These are phyloP conservation scores for Globisporangium yorkense DNA, from an alignment of 352 stramenopile genomes.

Conservation along the genomic window DNA sequence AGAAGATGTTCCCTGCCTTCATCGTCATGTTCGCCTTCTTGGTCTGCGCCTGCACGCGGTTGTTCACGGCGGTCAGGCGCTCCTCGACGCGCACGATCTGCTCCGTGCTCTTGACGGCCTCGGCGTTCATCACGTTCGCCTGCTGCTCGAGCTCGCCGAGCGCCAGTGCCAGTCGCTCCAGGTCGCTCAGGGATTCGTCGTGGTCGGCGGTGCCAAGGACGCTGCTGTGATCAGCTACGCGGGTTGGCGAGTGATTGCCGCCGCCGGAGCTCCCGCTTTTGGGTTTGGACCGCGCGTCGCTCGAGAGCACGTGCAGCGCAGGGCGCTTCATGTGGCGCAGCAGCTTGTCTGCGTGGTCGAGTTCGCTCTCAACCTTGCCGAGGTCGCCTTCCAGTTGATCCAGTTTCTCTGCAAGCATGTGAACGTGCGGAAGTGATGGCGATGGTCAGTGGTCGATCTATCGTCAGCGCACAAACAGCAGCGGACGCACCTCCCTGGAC, in stretches of 20 bases:
- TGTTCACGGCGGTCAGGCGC: conserved; percentile 55
- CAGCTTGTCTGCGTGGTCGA: conserved; percentile 74
- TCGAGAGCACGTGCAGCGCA: conserved; percentile 64
- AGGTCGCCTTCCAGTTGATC: conserved; percentile 62
- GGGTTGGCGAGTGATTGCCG: not conserved
- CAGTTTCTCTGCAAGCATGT: conserved; percentile 44
- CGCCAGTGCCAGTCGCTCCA: conserved; percentile 51
- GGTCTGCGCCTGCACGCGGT: conserved; percentile 65
- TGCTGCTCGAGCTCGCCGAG: conserved; percentile 70
- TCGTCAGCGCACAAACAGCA: not conserved
- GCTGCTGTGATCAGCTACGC: not conserved
- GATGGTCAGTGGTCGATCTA: too few relatives aligned
- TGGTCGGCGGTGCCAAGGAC: not conserved
- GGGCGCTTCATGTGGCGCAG: conserved; percentile 62
- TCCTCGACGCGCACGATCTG: conserved; percentile 72
- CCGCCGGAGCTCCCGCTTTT: not conserved
- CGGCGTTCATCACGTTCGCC: conserved; percentile 55
- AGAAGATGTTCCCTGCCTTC: conserved; percentile 38
- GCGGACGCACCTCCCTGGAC: conserved; percentile 40
- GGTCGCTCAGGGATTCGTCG: conserved; percentile 32
- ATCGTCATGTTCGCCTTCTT: conserved; percentile 48
- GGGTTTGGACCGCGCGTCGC: conserved; percentile 24
- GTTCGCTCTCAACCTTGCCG: conserved; percentile 43
- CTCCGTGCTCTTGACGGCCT: conserved; percentile 59
- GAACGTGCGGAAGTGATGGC: not conserved